A percentile compares a stretch with the other conserved stretches of the same genome.
These are phyloP conservation scores for Alternaria arborescens DNA, from an alignment of 2,329 filamentous ascomycete species.

Conservation along the genomic window DNA sequence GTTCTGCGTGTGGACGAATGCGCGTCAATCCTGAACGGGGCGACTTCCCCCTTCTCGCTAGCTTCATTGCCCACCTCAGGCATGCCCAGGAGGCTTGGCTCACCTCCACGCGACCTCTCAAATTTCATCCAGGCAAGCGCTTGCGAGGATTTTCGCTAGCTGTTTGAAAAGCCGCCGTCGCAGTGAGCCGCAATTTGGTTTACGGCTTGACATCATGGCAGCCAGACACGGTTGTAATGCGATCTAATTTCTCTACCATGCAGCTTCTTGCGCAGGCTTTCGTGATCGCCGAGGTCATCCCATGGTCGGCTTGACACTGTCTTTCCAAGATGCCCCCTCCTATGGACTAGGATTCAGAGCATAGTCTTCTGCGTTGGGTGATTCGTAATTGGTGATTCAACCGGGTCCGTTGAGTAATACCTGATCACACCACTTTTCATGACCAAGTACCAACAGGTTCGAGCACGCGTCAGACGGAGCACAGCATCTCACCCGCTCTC, in stretches of 20 bases:
- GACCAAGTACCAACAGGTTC: not conserved
- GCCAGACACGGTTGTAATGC: conserved; percentile 34
- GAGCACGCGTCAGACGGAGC: conserved; percentile 23
- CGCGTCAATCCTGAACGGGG: conserved; percentile 41
- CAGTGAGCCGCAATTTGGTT: conserved; percentile 18
- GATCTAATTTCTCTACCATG: conserved; percentile 21
- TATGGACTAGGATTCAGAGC: conserved; percentile 10
- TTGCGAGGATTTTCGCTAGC: conserved; percentile 26
- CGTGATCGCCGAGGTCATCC: conserved; percentile 26
- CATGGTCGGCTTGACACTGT: conserved; percentile 13
- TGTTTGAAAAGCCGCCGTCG: conserved; percentile 12
- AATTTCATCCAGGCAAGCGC: conserved; percentile 20
- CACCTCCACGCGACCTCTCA: conserved; percentile 38
- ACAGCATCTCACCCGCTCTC: conserved; percentile 27
- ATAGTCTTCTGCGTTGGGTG: not conserved
- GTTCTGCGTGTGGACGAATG: conserved; percentile 39
- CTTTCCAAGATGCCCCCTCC: conserved; percentile 6
- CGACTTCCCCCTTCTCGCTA: conserved; percentile 29
- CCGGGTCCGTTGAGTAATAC: not conserved
- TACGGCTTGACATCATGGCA: conserved; percentile 29
- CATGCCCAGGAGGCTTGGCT: conserved; percentile 39
- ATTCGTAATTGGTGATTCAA: conserved; percentile 6
- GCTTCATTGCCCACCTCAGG: conserved; percentile 23
- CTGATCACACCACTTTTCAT: conserved; percentile 10
- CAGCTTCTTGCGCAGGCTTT: conserved; percentile 15